Evolutionary conservation across 2,329 filamentous ascomycete species (phyloP).

Genomic region (Aspergillus sp.): DNA sequence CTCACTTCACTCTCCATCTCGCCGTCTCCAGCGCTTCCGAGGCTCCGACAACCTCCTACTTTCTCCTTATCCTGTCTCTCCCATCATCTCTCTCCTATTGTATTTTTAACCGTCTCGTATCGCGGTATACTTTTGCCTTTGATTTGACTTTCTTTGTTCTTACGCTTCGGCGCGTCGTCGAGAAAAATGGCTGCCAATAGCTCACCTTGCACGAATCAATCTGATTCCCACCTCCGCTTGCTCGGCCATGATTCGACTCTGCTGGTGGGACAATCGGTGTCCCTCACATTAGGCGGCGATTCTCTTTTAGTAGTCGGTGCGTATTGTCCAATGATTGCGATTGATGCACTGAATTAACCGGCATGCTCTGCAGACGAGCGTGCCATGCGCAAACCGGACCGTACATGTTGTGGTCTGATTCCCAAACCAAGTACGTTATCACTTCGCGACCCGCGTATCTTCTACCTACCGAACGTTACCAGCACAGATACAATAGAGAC

Average conservation of each 20-base stretch:
- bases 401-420: slow-evolving; percentile 57
- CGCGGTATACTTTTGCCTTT: not conserved
- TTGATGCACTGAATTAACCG: not conserved
- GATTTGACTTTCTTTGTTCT: not conserved
- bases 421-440: slow-evolving; percentile 48
- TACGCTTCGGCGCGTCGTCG: slow-evolving; percentile 6
- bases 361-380: slow-evolving; percentile 50
- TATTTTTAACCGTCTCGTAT: not conserved
- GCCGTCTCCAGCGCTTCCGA: not conserved
- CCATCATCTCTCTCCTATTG: not conserved
- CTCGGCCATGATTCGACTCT: slow-evolving; percentile 49
- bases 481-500: not conserved
- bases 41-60: not conserved
- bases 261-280: slow-evolving; percentile 57
- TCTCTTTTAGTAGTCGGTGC: slow-evolving; percentile 60
- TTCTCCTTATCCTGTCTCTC: not conserved
- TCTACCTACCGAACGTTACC: slow-evolving; percentile 1
- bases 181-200: slow-evolving; percentile 23
- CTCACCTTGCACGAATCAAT: slow-evolving; percentile 22
- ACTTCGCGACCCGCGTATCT: no score
- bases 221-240: slow-evolving; percentile 28
- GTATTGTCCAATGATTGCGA: slow-evolving; percentile 16
- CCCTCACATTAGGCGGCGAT: slow-evolving; percentile 61
- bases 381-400: slow-evolving; percentile 48
- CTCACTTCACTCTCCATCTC: not conserved